Evolutionary conservation across 305 asterid species (phyloP), one percentile per base, ranked within the genome.

Genomic region (Solanum chacoense): DNA sequence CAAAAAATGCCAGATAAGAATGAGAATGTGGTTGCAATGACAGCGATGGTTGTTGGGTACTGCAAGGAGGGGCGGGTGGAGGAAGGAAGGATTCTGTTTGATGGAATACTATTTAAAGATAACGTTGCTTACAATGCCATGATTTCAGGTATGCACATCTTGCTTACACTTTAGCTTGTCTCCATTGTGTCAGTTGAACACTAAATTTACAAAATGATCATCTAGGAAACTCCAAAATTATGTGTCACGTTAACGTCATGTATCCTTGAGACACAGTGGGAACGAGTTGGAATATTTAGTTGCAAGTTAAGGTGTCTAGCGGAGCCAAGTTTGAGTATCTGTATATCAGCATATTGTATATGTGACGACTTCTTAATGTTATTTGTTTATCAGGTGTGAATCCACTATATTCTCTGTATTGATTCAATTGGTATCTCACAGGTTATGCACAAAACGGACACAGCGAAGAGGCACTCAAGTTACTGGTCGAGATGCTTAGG

Each of bases 121-220:
- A 42, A 11, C 7, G 81, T 89, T 69, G 83, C 90, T 13, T 89
- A 74, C n/a, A 89, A 85, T 89, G 86, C 89, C 13, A 85, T 89
- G 88, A 85, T 89, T 42, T 22, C 88, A 85, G 90, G 67, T 38
- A 31, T 69, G 75, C 18, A 26, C 20, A 69, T 69, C 31, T n/a
- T 8, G 72, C n/a, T n/a, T n/a, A 63, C 14, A 63, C 72, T 2
- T 63, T 1, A 63, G 5, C 72, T 63, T 1, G 11, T n/a, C 3
- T 22, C 71, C 71, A 22, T 8, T 20, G 71, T 63, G 28, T 63
- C 14, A 22, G 7, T 63, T 63, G 72, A 22, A 63, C 72, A 63
- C 72, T 63, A 2, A 63, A 63, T 14, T 63, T 63, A 4, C 28
- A 63, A 59, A 63, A 63, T 63, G 29, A 63, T 63, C 72, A 63